Evolutionary conservation across 2,329 filamentous ascomycete species (phyloP), one percentile per base, ranked within the genome.

Genomic region (Torrubiella hemipterigena): DNA sequence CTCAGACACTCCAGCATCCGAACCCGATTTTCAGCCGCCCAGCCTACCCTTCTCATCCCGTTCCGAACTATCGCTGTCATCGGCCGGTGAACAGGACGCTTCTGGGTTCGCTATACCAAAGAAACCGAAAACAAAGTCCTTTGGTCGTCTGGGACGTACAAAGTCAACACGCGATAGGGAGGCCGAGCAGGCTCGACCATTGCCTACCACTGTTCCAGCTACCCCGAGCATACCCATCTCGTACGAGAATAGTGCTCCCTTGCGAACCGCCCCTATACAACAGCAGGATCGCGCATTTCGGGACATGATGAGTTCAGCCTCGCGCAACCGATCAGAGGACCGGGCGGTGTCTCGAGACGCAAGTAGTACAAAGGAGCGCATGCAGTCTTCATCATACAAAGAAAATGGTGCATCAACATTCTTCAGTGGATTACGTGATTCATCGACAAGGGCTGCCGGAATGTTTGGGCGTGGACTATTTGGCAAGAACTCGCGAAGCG

Each of bases 401-500:
- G 75, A 80, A 28, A 74, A 68, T 29, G 74, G 77, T 12, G 72
- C 76, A 8, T 63, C 57, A 28, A 65, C 68, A 3, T 75, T 91
- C 33, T 72, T 91, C 47, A 81, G 70, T 40, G 84, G 80, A 34
- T 59, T 91, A 27, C 81, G 80, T 42, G 78, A 69, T 43, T 77
- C 77, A 5, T 78, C 77, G 13, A 79, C 72, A 30, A 79, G 77
- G 44, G 81, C 82, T 33, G 83, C 82, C 15, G 82, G 84, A 39
- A 84, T 85, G 46, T 73, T 89, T 38, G 79, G 82, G 41, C 89
- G 86, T 49, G 80, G 81, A 8, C 67, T 93, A 31, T 87, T 93
- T 47, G 81, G 81, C 37, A 91, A 91, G 54, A 67, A 78, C 42
- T 69, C 69, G 14, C 70, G 82, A 33, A 81, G 77, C 46, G 83